phyloP scores from a whole-genome alignment of 2,329 filamentous ascomycete genomes.

The Claviceps quebecensis region DNA sequence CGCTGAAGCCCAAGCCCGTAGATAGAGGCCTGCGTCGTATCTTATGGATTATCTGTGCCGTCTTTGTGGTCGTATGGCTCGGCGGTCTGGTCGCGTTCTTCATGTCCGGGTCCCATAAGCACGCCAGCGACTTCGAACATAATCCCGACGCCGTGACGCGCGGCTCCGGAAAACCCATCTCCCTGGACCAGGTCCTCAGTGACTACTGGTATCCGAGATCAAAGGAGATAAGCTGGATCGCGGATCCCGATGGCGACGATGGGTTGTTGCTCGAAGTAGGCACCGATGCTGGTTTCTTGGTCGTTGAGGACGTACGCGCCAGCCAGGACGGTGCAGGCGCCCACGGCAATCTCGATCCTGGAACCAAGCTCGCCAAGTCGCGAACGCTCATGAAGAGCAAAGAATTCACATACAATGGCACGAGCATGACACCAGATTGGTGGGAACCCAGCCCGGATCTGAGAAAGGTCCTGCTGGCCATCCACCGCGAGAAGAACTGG shows the following conservation, averaged over 20 bases:
- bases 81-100: slow-evolving; percentile 55
- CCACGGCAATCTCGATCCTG: slow-evolving; percentile 14
- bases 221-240: slow-evolving; percentile 64
- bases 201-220: slow-evolving; percentile 51
- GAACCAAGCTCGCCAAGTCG: slow-evolving; percentile 28
- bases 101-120: slow-evolving; percentile 49
- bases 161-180: slow-evolving; percentile 58
- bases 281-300: slow-evolving; percentile 58
- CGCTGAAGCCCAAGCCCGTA: slow-evolving; percentile 37
- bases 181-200: slow-evolving; percentile 53
- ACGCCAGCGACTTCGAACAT: slow-evolving; percentile 47
- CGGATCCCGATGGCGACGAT: slow-evolving; percentile 62
- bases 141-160: slow-evolving; percentile 51
- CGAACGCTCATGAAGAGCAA: slow-evolving; percentile 62
- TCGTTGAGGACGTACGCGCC: slow-evolving; percentile 72
- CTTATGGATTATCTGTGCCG: slow-evolving; percentile 43
- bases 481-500: slow-evolving; percentile 63
- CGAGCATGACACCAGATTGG: slow-evolving; percentile 40
- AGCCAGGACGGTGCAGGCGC: slow-evolving; percentile 18
- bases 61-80: slow-evolving; percentile 55
- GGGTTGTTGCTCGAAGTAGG: slow-evolving; percentile 69
- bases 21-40: slow-evolving; percentile 51
- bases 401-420: slow-evolving; percentile 45
- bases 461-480: slow-evolving; percentile 73
- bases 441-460: slow-evolving; percentile 70